phyloP scores from a whole-genome alignment of 1,284 basidiomycete species.

The Apiotrichum veenhuisii region DNA sequence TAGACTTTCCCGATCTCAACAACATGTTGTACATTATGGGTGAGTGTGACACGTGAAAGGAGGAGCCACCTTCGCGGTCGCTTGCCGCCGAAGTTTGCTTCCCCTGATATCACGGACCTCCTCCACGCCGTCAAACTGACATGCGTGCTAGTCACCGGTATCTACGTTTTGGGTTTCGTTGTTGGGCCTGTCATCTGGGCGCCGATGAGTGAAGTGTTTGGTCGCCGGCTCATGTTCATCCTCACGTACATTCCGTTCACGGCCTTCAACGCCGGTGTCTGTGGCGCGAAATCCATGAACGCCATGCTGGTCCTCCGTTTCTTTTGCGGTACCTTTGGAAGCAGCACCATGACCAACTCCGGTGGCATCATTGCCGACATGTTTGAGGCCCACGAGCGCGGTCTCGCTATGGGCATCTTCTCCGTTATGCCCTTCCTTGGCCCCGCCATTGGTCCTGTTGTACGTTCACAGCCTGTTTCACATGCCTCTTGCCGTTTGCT shows the following conservation, averaged over 20 bases:
- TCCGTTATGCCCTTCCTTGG: slow-evolving; percentile 47
- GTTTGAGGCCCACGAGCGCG: slow-evolving; percentile 46
- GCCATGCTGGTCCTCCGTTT: slow-evolving; percentile 51
- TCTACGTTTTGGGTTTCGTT: slow-evolving; percentile 21
- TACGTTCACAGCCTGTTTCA: too few relatives aligned
- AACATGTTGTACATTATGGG: slow-evolving; percentile 27
- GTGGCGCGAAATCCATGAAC: slow-evolving; percentile 46
- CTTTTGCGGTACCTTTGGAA: slow-evolving; percentile 49
- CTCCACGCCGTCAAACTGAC: background rate
- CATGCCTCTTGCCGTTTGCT: background rate
- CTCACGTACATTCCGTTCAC: slow-evolving; percentile 48
- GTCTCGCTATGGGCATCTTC: slow-evolving; percentile 52
- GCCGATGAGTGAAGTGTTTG: slow-evolving; percentile 35
- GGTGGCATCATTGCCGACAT: slow-evolving; percentile 51
- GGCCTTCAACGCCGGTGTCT: slow-evolving; percentile 49
- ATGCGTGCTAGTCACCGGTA: slow-evolving; percentile 12
- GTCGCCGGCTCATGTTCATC: slow-evolving; percentile 47
- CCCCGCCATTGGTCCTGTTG: slow-evolving; percentile 49
- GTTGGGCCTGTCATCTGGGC: slow-evolving; percentile 31
- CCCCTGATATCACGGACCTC: too few relatives aligned
- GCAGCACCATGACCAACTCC: slow-evolving; percentile 50
- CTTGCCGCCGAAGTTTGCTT: background rate
- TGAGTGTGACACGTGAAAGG: background rate
- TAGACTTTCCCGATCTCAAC: slow-evolving; percentile 24
- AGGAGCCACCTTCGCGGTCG: too few relatives aligned